Conservation (phyloP, 2,329 filamentous ascomycete genomes). For the Didymella lethalis region DNA sequence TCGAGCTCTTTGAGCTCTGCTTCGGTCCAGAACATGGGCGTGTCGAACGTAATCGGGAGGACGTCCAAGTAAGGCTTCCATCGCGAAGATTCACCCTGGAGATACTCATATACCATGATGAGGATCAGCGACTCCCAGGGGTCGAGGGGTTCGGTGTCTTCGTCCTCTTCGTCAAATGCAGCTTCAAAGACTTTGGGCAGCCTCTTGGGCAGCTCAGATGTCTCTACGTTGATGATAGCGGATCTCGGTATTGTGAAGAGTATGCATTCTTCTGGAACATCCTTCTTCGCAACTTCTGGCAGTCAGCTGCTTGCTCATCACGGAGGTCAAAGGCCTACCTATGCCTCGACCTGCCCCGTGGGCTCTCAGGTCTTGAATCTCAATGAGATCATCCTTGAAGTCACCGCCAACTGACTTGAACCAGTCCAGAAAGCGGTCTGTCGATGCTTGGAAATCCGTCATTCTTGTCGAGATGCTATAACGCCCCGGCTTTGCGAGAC, state of each 20-base stretch:
- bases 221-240: slow-evolving; percentile 33
- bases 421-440: slow-evolving; percentile 30
- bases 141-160: slow-evolving; percentile 28
- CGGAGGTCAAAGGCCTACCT: slow-evolving; percentile 14
- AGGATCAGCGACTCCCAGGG: slow-evolving; percentile 34
- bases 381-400: slow-evolving; percentile 33
- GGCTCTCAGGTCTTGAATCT: slow-evolving; percentile 30
- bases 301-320: not conserved
- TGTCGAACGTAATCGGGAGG: slow-evolving; percentile 31
- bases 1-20: slow-evolving; percentile 32
- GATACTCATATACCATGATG: slow-evolving; percentile 32
- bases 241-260: slow-evolving; percentile 33
- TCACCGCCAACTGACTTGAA: slow-evolving; percentile 32
- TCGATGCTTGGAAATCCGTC: slow-evolving; percentile 29
- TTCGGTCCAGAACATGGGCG: slow-evolving; percentile 34
- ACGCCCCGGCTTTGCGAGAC: not conserved
- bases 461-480: slow-evolving; percentile 5
- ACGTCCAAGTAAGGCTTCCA: slow-evolving; percentile 39
- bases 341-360: slow-evolving; percentile 36
- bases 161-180: slow-evolving; percentile 23
- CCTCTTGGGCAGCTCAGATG: slow-evolving; percentile 27
- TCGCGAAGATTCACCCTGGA: slow-evolving; percentile 29
- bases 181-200: slow-evolving; percentile 30
- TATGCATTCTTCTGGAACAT: slow-evolving; percentile 29
- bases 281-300: slow-evolving; percentile 23